A percentile compares a stretch with the other conserved stretches of the same genome.
phyloP scores from a whole-genome alignment of 345 rosid species.

The Eucalyptus sideroxylon region DNA sequence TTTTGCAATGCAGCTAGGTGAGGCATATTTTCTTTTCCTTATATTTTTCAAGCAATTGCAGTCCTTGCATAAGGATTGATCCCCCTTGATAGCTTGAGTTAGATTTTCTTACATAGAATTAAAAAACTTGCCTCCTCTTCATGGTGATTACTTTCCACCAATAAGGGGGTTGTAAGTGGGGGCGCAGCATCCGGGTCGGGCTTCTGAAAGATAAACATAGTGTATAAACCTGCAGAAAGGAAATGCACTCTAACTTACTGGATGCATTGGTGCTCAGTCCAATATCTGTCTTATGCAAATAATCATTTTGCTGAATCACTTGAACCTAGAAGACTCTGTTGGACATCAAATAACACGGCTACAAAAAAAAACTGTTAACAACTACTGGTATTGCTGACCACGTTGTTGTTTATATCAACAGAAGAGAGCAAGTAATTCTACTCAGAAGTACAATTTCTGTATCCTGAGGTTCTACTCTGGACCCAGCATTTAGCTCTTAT shows the following conservation, averaged over 20 bases:
- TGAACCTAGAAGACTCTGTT: not conserved
- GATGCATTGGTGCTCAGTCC: not conserved
- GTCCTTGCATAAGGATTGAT: not conserved
- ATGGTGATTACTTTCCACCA: conserved; percentile 30
- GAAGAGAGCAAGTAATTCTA: not conserved
- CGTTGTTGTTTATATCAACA: not conserved
- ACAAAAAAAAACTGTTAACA: not conserved
- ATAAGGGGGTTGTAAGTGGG: conserved; percentile 63
- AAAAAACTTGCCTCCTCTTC: conserved; percentile 65
- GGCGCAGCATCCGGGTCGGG: conserved; percentile 90
- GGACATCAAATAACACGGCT: not conserved
- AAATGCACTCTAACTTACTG: not conserved
- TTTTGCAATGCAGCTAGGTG: not conserved
- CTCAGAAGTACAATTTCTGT: not conserved
- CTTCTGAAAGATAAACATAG: conserved; percentile 85
- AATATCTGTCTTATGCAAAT: not conserved
- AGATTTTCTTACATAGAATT: not conserved
- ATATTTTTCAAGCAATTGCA: not conserved
- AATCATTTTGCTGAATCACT: not conserved
- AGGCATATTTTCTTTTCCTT: not conserved
- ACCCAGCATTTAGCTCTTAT: not conserved
- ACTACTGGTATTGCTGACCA: not conserved
- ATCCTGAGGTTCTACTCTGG: not conserved
- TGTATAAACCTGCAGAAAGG: conserved; percentile 55
- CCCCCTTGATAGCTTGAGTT: not conserved